Conservation (phyloP, 2,329 filamentous ascomycete genomes). For the Aspergillus intermedius region DNA sequence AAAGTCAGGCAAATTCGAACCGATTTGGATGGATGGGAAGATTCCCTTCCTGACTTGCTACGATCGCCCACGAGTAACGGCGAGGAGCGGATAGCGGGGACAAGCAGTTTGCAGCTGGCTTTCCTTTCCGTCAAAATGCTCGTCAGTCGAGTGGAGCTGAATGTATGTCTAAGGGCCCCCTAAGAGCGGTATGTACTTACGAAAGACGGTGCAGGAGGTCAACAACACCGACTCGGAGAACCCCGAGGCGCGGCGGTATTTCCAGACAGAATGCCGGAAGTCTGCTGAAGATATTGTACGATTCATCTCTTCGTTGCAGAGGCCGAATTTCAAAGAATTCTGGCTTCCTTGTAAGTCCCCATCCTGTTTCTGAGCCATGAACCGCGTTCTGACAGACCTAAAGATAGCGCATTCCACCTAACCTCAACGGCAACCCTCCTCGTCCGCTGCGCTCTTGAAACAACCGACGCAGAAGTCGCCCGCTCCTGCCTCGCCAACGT, state of each 20-base stretch:
- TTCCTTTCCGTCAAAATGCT: conserved; percentile 44
- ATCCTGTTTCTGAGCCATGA: conserved; percentile 2
- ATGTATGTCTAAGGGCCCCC: conserved; percentile 21
- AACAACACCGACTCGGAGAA: conserved; percentile 39
- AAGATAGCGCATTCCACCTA: conserved; percentile 47
- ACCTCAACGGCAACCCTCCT: conserved; percentile 50
- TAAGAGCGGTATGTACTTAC: conserved; percentile 6
- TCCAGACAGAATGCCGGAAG: conserved; percentile 40
- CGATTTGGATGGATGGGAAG: conserved; percentile 41
- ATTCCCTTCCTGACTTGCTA: conserved; percentile 40
- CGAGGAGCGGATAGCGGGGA: conserved; percentile 32
- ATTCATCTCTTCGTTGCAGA: conserved; percentile 43
- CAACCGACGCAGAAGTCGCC: conserved; percentile 41
- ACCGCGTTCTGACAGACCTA: conserved; percentile 5
- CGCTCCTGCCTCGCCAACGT: conserved; percentile 43
- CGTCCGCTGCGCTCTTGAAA: conserved; percentile 47
- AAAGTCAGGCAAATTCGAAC: conserved; percentile 41
- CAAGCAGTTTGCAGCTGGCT: conserved; percentile 40
- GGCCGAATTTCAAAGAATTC: conserved; percentile 46
- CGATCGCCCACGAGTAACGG: conserved; percentile 26
- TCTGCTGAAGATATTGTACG: conserved; percentile 44
- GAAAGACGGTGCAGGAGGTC: conserved; percentile 29
- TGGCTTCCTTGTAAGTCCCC: conserved; percentile 42
- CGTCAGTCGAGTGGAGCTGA: conserved; percentile 41
- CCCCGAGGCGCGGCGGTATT: conserved; percentile 44